Conservation (phyloP, 352 stramenopile genomes). For the Phytophthora pisi region DNA sequence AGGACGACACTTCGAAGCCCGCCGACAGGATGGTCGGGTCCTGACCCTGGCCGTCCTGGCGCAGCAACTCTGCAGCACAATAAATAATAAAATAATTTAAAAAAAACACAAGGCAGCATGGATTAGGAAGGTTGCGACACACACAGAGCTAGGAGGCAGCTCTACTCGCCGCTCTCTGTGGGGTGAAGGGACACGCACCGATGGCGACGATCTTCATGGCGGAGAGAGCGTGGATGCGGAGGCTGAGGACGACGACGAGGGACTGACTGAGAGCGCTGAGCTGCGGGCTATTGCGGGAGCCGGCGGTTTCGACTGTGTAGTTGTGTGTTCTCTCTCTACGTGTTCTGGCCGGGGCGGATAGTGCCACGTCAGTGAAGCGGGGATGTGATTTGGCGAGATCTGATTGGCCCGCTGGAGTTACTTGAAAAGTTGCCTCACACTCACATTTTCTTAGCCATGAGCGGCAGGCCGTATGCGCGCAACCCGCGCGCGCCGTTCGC, state of each 20-base stretch:
- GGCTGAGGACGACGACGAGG: not conserved
- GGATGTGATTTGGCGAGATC: conserved; percentile 15
- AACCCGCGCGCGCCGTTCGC: conserved; percentile 51
- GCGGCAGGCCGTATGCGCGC: conserved; percentile 72
- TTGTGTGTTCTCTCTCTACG: conserved; percentile 33
- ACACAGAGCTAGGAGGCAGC: not conserved
- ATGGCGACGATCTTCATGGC: conserved; percentile 89
- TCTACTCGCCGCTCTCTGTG: not conserved
- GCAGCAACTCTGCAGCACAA: conserved; percentile 62
- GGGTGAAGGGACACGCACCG: conserved; percentile 42
- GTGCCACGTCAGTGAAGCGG: conserved; percentile 10
- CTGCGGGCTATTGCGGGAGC: conserved; percentile 22
- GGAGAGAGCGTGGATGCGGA: not conserved
- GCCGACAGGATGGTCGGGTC: conserved; percentile 75
- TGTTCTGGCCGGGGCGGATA: conserved; percentile 24
- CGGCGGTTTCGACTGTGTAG: conserved; percentile 36
- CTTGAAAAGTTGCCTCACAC: conserved; percentile 13
- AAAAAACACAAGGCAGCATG: not conserved
- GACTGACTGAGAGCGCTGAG: not conserved
- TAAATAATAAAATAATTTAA: not conserved
- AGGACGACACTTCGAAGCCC: conserved; percentile 80
- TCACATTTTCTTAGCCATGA: conserved; percentile 46
- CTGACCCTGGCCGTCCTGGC: conserved; percentile 60
- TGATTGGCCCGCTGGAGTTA: conserved; percentile 26
- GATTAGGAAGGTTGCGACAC: not conserved